Evolutionary conservation across 805 yeast species (phyloP).

Genomic region (Lachancea waltii): DNA sequence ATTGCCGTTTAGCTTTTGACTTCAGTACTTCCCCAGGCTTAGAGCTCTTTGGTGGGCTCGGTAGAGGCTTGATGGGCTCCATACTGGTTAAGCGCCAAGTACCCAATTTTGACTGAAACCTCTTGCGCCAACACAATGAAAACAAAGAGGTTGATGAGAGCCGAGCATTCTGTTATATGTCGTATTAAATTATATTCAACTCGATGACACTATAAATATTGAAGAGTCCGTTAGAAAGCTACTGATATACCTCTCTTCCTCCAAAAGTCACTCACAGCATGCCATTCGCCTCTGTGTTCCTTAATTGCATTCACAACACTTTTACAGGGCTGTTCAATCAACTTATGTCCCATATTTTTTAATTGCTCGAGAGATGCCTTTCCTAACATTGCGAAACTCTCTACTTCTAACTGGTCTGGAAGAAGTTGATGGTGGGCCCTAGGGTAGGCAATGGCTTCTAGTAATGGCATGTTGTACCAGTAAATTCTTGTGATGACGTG

Average conservation of each 20-base stretch:
- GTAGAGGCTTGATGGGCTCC: slow-evolving; percentile 10
- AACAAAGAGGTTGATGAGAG: no score
- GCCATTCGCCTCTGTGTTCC: slow-evolving; percentile 38
- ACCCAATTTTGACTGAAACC: no score
- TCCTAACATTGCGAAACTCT: slow-evolving; percentile 40
- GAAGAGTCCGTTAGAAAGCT: slow-evolving; percentile 12
- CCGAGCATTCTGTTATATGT: no score
- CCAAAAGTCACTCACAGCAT: slow-evolving; percentile 89
- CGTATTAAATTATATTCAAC: not conserved
- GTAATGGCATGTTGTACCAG: slow-evolving; percentile 49
- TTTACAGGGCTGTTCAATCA: slow-evolving; percentile 38
- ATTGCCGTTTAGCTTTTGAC: not conserved
- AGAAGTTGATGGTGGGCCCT: slow-evolving; percentile 84
- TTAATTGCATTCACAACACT: slow-evolving; percentile 55
- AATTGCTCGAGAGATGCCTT: slow-evolving; percentile 35
- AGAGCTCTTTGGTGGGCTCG: slow-evolving; percentile 7
- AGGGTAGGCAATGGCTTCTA: slow-evolving; percentile 72
- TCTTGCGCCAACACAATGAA: no score
- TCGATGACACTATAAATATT: no score
- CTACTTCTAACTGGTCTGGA: slow-evolving; percentile 63
- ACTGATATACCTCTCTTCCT: slow-evolving; percentile 58
- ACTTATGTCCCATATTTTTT: slow-evolving; percentile 43
- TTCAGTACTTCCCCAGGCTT: slow-evolving; percentile 1
- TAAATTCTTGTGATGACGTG: slow-evolving; percentile 69
- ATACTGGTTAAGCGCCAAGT: slow-evolving; percentile 1